A percentile compares a stretch with the other conserved stretches of the same genome.
Evolutionary conservation across 2,329 filamentous ascomycete species (phyloP).

Genomic region (Trichophaea hybrida): DNA sequence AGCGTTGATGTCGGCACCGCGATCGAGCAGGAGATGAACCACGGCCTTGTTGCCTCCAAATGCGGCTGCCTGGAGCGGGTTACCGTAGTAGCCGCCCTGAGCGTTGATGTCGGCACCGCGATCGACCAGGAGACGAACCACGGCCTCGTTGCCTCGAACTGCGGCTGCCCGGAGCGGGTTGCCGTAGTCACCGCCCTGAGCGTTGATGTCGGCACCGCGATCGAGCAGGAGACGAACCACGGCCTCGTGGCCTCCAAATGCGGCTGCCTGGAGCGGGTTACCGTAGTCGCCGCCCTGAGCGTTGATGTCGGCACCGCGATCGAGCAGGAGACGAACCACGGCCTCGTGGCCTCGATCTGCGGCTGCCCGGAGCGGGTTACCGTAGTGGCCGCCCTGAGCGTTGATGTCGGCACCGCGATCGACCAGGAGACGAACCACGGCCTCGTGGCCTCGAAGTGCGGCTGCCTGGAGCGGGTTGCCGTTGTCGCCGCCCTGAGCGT

Average conservation of each 20-base stretch:
- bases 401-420: background rate
- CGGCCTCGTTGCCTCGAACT: background rate
- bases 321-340: background rate
- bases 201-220: background rate
- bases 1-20: background rate
- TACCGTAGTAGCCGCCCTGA: background rate
- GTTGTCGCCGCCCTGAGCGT: no score
- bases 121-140: background rate
- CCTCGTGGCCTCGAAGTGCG: background rate
- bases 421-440: background rate
- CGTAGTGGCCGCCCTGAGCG: background rate
- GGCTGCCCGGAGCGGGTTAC: background rate
- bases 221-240: background rate
- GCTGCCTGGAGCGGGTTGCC: background rate
- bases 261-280: background rate
- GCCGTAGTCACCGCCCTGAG: background rate
- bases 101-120: no score
- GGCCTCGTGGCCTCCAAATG: background rate
- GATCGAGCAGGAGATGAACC: background rate
- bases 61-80: background rate
- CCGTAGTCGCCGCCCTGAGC: no score
- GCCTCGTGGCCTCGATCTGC: background rate
- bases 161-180: background rate
- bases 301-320: no score
- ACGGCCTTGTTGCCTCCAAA: background rate